Evolutionary conservation across 73 alveolate genomes (phyloP), one percentile per base, ranked within the genome.

Genomic region (Tetrahymena elliotti): DNA sequence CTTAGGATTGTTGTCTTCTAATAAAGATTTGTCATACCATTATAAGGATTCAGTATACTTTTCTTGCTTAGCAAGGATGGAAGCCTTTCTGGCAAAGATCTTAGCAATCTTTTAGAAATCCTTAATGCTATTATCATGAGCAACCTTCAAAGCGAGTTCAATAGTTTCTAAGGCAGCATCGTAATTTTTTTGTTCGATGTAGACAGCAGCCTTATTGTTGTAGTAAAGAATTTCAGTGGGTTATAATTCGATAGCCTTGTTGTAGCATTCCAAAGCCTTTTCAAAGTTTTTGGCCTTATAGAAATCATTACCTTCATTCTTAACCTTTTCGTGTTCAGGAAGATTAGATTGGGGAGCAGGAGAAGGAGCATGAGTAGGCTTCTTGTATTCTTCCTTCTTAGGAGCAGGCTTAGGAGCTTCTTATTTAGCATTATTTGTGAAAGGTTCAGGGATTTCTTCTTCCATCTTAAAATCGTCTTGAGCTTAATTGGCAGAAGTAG

Each of bases 161-260:
- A 97, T 82, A 39, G 99, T 99, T 93, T 94, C 96, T 98, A 98
- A 92, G 98, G 98, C 97, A 94, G 94, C 94, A 94, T 98, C 98
- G 95, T 95, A 98, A 6, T 98, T 98, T 95, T 97, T 98, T 98
- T 95, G 96, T 95, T 98, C 99, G 94, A 98, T 96, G 97, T 97
- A 97, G 53, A 96, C 98, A 27, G 99, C 99, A 13, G 99, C 99
- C 92, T 97, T 96, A 94, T 98, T 98, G 93, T 95, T 98, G 93
- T 97, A 96, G 95, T 95, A 97, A 40, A 96, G 93, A 84, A 98
- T 93, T 94, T 98, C 99, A 41, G 93, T 93, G 40, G 99, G 99
- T 93, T 97, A 92, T 38, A 97, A 35, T 82, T 98, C 98, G 68
- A 97, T 96, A 39, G 99, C 99, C 93, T 98, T 96, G 93, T 97